A percentile compares a stretch with the other conserved stretches of the same genome.
phyloP scores from a whole-genome alignment of 768 basidiomycete genomes.

The Lanmaoa pseudosensibilis region DNA sequence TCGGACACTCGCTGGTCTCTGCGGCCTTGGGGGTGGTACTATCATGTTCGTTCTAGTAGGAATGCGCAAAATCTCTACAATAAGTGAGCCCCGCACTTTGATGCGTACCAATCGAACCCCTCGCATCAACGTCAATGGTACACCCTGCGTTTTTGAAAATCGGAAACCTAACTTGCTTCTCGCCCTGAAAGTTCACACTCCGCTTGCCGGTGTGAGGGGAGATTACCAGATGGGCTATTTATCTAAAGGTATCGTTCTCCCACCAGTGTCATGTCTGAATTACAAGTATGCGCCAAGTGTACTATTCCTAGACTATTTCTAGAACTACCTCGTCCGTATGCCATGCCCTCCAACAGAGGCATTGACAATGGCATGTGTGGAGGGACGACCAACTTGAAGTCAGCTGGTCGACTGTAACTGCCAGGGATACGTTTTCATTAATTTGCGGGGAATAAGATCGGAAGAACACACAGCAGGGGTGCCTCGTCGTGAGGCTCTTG shows the following conservation, averaged over 20 bases:
- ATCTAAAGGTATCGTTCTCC: neutral
- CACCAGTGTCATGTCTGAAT: too few species aligned
- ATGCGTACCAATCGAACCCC: slow-evolving; percentile 17
- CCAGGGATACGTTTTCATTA: slow-evolving; percentile 22
- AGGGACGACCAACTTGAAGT: neutral
- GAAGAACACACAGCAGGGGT: slow-evolving; percentile 25
- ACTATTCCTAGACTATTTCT: neutral
- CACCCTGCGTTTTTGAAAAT: slow-evolving; percentile 30
- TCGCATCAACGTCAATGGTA: slow-evolving; percentile 18
- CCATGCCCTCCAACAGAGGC: neutral
- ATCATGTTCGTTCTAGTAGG: neutral
- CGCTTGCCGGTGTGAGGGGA: slow-evolving; percentile 14
- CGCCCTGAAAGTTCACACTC: slow-evolving; percentile 29
- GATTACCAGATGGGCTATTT: neutral
- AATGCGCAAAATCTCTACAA: neutral
- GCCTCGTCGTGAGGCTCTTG: slow-evolving; percentile 30
- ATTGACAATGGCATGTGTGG: neutral
- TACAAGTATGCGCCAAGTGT: neutral
- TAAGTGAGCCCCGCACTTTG: slow-evolving; percentile 24
- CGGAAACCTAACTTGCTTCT: slow-evolving; percentile 32
- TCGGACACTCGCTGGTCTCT: too few species aligned
- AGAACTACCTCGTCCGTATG: neutral
- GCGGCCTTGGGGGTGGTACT: too few species aligned
- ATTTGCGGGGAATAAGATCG: slow-evolving; percentile 23
- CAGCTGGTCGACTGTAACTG: slow-evolving; percentile 20